Conservation (phyloP, 306 rosid species). For the Purshia tridentata region DNA sequence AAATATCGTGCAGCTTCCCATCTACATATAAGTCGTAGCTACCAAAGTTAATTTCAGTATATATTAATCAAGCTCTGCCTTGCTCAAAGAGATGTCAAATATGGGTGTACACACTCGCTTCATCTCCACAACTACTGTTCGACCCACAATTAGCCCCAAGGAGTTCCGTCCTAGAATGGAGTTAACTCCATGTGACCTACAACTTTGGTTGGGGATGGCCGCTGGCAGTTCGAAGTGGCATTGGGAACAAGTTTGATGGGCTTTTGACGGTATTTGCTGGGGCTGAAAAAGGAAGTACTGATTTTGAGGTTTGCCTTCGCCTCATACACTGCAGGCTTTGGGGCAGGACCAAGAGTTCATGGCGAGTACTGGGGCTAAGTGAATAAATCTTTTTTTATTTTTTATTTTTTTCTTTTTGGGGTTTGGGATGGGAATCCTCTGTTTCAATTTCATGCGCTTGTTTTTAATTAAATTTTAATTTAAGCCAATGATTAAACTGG, state of each 20-base stretch:
- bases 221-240: slow-evolving; percentile 38
- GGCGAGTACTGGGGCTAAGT: not conserved
- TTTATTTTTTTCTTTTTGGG: not conserved
- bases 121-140: not conserved
- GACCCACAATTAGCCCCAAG: not conserved
- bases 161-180: not conserved
- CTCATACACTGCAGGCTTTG: slow-evolving; percentile 30
- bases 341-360: slow-evolving; percentile 27
- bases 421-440: not conserved
- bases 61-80: too few species aligned
- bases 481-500: too few species aligned
- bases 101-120: not conserved
- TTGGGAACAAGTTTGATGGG: slow-evolving; percentile 11
- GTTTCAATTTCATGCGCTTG: too few species aligned
- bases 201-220: slow-evolving; percentile 47
- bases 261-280: slow-evolving; percentile 32
- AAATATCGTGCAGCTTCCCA: too few species aligned
- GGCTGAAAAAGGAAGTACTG: slow-evolving; percentile 44
- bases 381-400: not conserved
- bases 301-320: slow-evolving; percentile 37
- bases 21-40: too few species aligned
- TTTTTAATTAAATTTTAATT: too few species aligned
- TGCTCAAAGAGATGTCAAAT: too few species aligned
- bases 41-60: too few species aligned
- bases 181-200: slow-evolving; percentile 44